A percentile compares a stretch with the other conserved stretches of the same genome.
These are phyloP conservation scores for Lactuca sativa DNA, from an alignment of 129 eudicot species.

Conservation along the genomic window DNA sequence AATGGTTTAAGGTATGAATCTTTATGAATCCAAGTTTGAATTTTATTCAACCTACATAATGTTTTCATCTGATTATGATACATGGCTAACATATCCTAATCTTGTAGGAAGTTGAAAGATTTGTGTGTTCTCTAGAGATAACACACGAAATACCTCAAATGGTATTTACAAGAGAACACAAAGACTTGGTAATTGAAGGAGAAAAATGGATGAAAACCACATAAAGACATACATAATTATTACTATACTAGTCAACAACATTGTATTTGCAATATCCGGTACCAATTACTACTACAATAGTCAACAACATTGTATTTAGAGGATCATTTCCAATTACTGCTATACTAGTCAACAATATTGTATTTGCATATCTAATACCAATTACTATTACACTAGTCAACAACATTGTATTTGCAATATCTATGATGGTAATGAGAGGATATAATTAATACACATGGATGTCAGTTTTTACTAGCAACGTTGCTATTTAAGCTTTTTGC, in stretches of 20 bases:
- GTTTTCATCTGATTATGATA: background rate
- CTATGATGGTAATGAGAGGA: background rate
- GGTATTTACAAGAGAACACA: background rate
- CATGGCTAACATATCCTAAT: background rate
- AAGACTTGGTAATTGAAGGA: background rate
- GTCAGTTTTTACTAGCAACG: background rate
- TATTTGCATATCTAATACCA: no score
- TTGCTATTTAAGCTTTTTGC: background rate
- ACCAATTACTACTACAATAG: no score
- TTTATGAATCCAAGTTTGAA: background rate
- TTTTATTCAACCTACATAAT: no score
- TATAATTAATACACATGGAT: no score
- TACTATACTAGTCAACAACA: no score
- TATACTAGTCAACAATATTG: no score
- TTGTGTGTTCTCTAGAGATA: background rate
- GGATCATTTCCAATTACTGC: no score
- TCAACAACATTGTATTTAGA: no score
- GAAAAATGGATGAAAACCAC: background rate
- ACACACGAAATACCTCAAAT: no score
- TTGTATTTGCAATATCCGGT: background rate
- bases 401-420: background rate
- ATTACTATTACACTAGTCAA: no score
- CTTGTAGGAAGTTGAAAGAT: background rate
- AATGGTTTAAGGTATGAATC: background rate
- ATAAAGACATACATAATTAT: no score